Evolutionary conservation across 768 basidiomycete species (phyloP).

Genomic region (Panaeolus papilionaceus): DNA sequence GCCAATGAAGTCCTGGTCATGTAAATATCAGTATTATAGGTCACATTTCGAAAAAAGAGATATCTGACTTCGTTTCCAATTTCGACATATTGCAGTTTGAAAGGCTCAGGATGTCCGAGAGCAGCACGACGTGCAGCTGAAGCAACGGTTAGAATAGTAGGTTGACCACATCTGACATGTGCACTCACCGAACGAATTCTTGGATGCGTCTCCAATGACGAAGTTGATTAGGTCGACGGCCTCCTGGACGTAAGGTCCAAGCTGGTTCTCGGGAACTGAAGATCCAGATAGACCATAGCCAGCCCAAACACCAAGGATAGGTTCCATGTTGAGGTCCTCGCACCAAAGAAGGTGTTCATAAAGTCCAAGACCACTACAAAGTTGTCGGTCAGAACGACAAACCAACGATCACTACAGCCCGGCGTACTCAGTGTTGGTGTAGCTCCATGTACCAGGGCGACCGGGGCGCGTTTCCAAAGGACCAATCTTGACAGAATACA

Average conservation of each 20-base stretch:
- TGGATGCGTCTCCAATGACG: background rate
- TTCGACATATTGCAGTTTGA: constrained; percentile 10
- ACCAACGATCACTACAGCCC: background rate
- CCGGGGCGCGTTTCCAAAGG: constrained; percentile 6
- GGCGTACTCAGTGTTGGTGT: constrained; percentile 1
- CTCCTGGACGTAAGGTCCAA: constrained; percentile 7
- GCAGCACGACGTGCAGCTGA: constrained; percentile 8
- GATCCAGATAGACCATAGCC: background rate
- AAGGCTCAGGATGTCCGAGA: constrained; percentile 1
- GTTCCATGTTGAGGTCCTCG: constrained; percentile 9
- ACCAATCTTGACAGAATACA: background rate
- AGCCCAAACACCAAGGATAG: constrained; percentile 7
- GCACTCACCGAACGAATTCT: background rate
- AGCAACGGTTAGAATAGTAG: background rate
- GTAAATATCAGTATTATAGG: background rate
- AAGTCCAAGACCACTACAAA: background rate
- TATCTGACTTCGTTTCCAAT: background rate
- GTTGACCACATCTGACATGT: background rate
- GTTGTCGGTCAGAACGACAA: background rate
- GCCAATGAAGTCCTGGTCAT: constrained; percentile 1
- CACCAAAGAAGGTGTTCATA: constrained; percentile 11
- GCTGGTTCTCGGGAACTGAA: constrained; percentile 9
- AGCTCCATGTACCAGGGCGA: constrained; percentile 2
- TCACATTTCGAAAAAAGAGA: no score
- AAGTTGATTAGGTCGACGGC: constrained; percentile 8